These are phyloP conservation scores for Luffa acutangula DNA, from an alignment of 306 rosid species.

Conservation along the genomic window DNA sequence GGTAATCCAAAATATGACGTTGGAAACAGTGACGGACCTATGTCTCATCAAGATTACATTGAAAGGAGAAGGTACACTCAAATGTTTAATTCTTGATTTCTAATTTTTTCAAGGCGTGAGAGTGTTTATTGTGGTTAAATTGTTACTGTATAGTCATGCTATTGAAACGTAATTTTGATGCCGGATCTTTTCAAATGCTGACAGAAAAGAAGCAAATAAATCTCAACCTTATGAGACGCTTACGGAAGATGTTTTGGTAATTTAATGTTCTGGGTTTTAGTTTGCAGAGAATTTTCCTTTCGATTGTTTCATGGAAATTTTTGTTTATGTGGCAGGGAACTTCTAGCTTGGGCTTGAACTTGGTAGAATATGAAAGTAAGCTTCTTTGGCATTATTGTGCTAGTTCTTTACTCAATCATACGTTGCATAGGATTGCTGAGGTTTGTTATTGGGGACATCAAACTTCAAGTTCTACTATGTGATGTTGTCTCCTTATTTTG, in stretches of 20 bases:
- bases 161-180: background rate
- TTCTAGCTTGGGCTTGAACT: conserved; percentile 29
- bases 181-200: background rate
- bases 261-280: background rate
- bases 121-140: background rate
- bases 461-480: background rate
- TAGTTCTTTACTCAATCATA: background rate
- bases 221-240: conserved; percentile 26
- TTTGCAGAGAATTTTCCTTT: background rate
- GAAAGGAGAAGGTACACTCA: conserved; percentile 43
- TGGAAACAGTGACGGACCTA: conserved; percentile 30
- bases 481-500: background rate
- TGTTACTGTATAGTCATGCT: background rate
- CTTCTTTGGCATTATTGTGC: background rate
- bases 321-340: conserved; percentile 34
- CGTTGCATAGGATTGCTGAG: background rate
- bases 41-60: conserved; percentile 68
- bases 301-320: background rate
- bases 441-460: background rate
- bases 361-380: conserved; percentile 74
- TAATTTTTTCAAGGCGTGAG: background rate
- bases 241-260: conserved; percentile 61
- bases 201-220: conserved; percentile 46
- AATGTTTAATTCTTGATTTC: background rate
- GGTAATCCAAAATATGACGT: conserved; percentile 5